Evolutionary conservation across 345 rosid species (phyloP).

Genomic region (Pistacia vera): DNA sequence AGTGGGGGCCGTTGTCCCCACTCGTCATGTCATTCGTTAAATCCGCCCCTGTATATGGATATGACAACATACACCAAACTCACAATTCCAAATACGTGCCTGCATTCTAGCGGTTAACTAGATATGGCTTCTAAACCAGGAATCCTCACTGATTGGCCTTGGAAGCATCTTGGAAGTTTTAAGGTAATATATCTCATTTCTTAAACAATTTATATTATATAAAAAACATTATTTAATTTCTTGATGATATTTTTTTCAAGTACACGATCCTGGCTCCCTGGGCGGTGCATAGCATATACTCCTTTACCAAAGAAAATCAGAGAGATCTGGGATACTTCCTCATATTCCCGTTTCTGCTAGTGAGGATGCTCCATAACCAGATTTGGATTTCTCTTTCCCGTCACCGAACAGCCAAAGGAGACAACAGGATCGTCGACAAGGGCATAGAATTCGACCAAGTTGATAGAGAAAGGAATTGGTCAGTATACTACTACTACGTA

Average conservation of each 20-base stretch:
- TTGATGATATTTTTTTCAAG: slow-evolving; percentile 20
- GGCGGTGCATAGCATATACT: slow-evolving; percentile 49
- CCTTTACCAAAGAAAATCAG: slow-evolving; percentile 29
- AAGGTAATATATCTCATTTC: slow-evolving; percentile 33
- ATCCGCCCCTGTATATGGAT: too few species aligned
- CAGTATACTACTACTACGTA: too few species aligned
- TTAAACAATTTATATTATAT: background rate
- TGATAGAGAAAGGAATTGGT: slow-evolving; percentile 63
- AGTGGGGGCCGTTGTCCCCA: too few species aligned
- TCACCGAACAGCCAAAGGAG: slow-evolving; percentile 48
- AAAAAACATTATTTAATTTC: too few species aligned
- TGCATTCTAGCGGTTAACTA: background rate
- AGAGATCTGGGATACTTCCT: slow-evolving; percentile 39
- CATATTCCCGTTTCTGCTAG: slow-evolving; percentile 39
- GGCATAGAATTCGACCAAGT: slow-evolving; percentile 69
- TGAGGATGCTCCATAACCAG: slow-evolving; percentile 55
- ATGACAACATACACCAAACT: too few species aligned
- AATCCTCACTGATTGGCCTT: slow-evolving; percentile 58
- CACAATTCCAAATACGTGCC: too few species aligned
- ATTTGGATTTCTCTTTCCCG: slow-evolving; percentile 66
- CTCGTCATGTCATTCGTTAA: too few species aligned
- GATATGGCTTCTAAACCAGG: slow-evolving; percentile 65
- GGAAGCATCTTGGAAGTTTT: slow-evolving; percentile 52
- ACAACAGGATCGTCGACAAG: slow-evolving; percentile 54
- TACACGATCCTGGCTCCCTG: slow-evolving; percentile 58